Evolutionary conservation across 192 early-diverging fungal species (phyloP).

Genomic region (Coemansia reversa): DNA sequence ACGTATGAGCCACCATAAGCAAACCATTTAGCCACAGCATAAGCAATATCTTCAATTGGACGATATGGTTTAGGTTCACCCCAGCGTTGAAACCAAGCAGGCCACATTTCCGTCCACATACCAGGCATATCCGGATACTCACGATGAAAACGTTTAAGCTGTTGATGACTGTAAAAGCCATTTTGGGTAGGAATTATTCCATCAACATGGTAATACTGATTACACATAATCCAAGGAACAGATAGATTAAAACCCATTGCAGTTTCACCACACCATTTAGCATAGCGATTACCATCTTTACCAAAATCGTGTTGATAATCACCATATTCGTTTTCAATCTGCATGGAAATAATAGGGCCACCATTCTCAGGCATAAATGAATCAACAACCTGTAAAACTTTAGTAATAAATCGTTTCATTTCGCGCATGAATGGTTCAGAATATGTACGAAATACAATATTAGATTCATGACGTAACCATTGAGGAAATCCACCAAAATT

Average conservation of each 20-base stretch:
- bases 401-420: constrained; percentile 51
- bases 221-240: constrained; percentile 67
- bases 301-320: constrained; percentile 38
- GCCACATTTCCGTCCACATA: constrained; percentile 63
- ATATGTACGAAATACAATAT: constrained; percentile 55
- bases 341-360: constrained; percentile 62
- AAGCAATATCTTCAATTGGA: constrained; percentile 60
- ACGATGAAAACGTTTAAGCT: constrained; percentile 26
- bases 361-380: constrained; percentile 55
- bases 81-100: constrained; percentile 62
- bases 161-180: constrained; percentile 60
- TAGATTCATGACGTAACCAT: constrained; percentile 57
- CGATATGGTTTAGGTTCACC: constrained; percentile 51
- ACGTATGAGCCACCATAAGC: constrained; percentile 59
- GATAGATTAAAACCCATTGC: constrained; percentile 37
- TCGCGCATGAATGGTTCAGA: constrained; percentile 50
- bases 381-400: constrained; percentile 41
- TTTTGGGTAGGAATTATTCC: constrained; percentile 54
- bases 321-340: constrained; percentile 69
- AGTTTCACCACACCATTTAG: constrained; percentile 43
- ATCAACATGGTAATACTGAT: constrained; percentile 40
- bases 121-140: constrained; percentile 49
- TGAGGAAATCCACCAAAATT: constrained; percentile 63
- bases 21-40: constrained; percentile 58
- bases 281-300: constrained; percentile 35